Conservation (phyloP, 2,329 filamentous ascomycete genomes). For the Alternaria triticina region DNA sequence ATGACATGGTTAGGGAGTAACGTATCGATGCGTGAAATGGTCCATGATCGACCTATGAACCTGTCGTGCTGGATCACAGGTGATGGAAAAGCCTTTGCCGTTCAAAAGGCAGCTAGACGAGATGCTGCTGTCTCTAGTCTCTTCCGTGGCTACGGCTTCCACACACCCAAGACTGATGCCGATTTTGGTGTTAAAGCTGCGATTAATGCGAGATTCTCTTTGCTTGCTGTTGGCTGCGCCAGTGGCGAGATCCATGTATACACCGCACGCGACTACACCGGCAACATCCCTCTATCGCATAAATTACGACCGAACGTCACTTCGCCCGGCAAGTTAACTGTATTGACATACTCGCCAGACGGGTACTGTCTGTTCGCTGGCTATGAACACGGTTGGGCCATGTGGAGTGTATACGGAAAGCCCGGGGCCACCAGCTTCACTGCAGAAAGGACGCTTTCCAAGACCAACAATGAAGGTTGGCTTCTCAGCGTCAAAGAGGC, state of each 20-base stretch:
- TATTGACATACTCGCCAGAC: constrained; percentile 87
- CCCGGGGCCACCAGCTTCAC: constrained; percentile 83
- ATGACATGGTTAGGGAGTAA: constrained; percentile 88
- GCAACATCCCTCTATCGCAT: constrained; percentile 89
- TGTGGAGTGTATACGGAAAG: constrained; percentile 97
- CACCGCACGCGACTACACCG: constrained; percentile 88
- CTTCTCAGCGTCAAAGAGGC: constrained; percentile 78
- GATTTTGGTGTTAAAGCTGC: constrained; percentile 74
- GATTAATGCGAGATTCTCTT: constrained; percentile 93
- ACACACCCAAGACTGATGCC: constrained; percentile 67
- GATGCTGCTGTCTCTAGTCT: constrained; percentile 66
- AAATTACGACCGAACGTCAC: constrained; percentile 74
- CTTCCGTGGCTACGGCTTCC: constrained; percentile 92
- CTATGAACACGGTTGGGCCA: constrained; percentile 91
- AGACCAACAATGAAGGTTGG: constrained; percentile 79
- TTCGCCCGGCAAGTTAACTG: constrained; percentile 72
- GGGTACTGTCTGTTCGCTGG: constrained; percentile 96
- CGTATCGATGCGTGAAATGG: constrained; percentile 79
- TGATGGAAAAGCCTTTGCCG: constrained; percentile 87
- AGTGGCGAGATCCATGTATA: constrained; percentile 88
- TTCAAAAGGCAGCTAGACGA: constrained; percentile 66
- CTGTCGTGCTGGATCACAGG: constrained; percentile 89
- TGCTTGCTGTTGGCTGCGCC: constrained; percentile 84
- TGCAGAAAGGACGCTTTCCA: constrained; percentile 68
- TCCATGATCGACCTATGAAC: constrained; percentile 95